Conservation (phyloP, 345 rosid genomes). For the Punica granatum region DNA sequence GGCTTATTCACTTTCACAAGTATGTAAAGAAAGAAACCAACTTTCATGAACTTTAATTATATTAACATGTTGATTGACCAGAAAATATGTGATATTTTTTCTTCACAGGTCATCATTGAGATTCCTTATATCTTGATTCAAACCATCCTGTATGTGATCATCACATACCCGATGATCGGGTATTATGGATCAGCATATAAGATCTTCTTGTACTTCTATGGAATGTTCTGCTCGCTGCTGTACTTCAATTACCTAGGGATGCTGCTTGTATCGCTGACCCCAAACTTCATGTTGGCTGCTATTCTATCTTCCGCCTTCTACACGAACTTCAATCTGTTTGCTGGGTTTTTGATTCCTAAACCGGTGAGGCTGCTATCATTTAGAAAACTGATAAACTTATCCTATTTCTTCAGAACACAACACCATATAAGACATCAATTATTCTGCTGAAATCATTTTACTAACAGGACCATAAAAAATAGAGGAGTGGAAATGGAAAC, state of each 20-base stretch:
- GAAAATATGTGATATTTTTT: not conserved
- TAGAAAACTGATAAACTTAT: not conserved
- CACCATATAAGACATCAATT: too few relatives aligned
- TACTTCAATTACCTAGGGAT: constrained; percentile 58
- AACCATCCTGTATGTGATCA: constrained; percentile 26
- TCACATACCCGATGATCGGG: constrained; percentile 71
- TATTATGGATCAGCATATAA: constrained; percentile 40
- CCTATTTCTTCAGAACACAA: not conserved
- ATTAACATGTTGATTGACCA: not conserved
- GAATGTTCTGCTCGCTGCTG: constrained; percentile 44
- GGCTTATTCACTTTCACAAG: constrained; percentile 70
- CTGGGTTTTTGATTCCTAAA: constrained; percentile 61
- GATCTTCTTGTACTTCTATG: constrained; percentile 57
- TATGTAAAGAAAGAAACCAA: not conserved
- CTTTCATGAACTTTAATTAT: not conserved
- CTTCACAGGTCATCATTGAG: constrained; percentile 53
- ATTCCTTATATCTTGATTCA: constrained; percentile 52
- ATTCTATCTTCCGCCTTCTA: constrained; percentile 35
- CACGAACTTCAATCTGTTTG: constrained; percentile 40
- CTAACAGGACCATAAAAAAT: too few relatives aligned
- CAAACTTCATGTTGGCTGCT: constrained; percentile 50
- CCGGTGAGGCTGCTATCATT: constrained; percentile 41
- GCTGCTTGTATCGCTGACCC: constrained; percentile 58
- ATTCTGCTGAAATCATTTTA: too few relatives aligned
- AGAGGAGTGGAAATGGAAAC: too few relatives aligned